phyloP scores from a whole-genome alignment of 106 monocot species.

The Iris macrosiphon region DNA sequence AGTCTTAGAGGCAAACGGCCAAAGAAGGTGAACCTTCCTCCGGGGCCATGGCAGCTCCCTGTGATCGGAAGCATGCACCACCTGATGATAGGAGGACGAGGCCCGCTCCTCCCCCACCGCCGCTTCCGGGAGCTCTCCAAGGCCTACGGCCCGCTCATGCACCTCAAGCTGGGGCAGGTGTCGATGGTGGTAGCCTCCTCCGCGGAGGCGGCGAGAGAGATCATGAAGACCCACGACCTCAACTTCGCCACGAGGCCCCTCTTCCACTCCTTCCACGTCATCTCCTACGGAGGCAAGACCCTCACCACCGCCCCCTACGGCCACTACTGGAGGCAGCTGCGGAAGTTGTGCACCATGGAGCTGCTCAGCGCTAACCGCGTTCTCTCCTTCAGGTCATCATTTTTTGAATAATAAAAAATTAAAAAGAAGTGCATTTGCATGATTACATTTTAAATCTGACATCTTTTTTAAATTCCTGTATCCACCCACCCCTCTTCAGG shows the following conservation, averaged over 20 bases:
- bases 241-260: conserved; percentile 3
- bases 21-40: too few species aligned
- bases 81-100: background rate
- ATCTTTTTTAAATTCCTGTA: background rate
- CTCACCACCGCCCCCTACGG: background rate
- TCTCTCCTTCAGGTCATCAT: background rate
- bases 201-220: background rate
- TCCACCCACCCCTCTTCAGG: background rate
- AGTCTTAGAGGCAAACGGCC: too few species aligned
- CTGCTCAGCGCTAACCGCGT: conserved; percentile 5
- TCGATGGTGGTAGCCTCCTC: conserved; percentile 6
- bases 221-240: conserved; percentile 8
- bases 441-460: background rate
- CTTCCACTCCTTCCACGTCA: background rate
- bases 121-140: background rate
- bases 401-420: background rate
- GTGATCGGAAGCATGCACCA: conserved; percentile 24
- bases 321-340: background rate
- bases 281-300: background rate
- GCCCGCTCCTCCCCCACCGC: background rate
- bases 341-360: conserved; percentile 7
- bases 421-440: background rate
- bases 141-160: conserved; percentile 16
- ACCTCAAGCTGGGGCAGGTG: conserved; percentile 16
- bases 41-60: conserved; percentile 19